A percentile compares a stretch with the other conserved stretches of the same genome.
Conservation (phyloP, 169 alveolate genomes). For the Eimeria nieschulzi region DNA sequence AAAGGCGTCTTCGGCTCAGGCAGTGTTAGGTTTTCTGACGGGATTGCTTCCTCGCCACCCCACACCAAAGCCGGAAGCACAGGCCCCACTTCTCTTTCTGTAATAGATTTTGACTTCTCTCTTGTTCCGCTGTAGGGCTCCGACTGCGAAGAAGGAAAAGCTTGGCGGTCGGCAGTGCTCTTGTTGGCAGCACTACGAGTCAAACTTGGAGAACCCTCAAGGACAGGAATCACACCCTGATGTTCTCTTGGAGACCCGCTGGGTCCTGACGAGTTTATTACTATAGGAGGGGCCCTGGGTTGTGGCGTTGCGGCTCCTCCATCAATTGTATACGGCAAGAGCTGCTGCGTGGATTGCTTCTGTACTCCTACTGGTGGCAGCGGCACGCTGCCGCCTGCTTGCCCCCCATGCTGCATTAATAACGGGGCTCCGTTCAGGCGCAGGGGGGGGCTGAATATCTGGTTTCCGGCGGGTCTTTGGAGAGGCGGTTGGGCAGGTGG, state of each 20-base stretch:
- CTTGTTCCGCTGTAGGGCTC: conserved; percentile 10
- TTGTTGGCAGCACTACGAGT: neutral
- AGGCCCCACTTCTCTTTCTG: conserved; percentile 60
- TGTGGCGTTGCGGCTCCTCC: conserved; percentile 56
- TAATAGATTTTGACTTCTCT: conserved; percentile 57
- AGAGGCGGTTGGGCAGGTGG: conserved; percentile 23
- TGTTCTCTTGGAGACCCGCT: neutral
- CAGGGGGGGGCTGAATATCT: neutral
- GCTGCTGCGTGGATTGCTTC: conserved; percentile 30
- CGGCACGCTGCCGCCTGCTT: conserved; percentile 25
- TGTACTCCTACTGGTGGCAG: conserved; percentile 21
- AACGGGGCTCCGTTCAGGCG: conserved; percentile 64
- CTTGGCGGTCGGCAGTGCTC: neutral
- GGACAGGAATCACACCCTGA: neutral
- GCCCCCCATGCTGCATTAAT: conserved; percentile 65
- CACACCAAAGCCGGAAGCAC: conserved; percentile 52
- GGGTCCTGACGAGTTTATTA: conserved; percentile 5
- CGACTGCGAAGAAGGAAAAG: neutral
- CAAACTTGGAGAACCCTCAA: neutral
- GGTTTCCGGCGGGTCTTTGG: neutral
- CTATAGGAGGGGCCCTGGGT: conserved; percentile 16
- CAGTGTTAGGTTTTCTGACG: conserved; percentile 55
- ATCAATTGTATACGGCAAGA: conserved; percentile 58
- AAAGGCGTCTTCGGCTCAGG: conserved; percentile 64
- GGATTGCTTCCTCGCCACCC: conserved; percentile 56